A percentile compares a stretch with the other conserved stretches of the same genome.
Conservation (phyloP, 805 yeast species). For the Starmerella sirachaensis region DNA sequence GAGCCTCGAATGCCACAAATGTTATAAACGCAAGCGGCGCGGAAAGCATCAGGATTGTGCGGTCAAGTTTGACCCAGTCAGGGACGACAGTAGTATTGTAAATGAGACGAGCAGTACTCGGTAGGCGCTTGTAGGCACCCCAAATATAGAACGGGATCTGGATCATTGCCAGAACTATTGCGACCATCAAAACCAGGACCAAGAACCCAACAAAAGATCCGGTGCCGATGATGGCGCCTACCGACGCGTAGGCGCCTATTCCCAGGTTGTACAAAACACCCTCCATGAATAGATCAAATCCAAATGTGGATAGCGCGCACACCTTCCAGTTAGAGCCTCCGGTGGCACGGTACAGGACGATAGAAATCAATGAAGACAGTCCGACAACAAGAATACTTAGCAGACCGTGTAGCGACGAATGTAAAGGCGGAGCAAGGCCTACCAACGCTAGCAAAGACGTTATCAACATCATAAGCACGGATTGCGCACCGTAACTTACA, state of each 20-base stretch:
- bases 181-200: not conserved
- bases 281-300: constrained; percentile 16
- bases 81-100: constrained; percentile 23
- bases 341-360: constrained; percentile 22
- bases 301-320: constrained; percentile 13
- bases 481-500: constrained; percentile 23
- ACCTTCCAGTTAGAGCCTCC: constrained; percentile 20
- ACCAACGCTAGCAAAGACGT: constrained; percentile 10
- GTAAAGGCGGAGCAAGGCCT: constrained; percentile 3
- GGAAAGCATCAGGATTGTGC: constrained; percentile 20
- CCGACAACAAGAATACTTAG: constrained; percentile 10
- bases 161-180: constrained; percentile 11
- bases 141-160: constrained; percentile 21
- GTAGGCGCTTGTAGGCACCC: constrained; percentile 19
- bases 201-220: constrained; percentile 4
- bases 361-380: constrained; percentile 15
- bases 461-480: constrained; percentile 16
- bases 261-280: constrained; percentile 13
- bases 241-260: not conserved
- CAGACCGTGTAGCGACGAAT: constrained; percentile 3
- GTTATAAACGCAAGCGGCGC: constrained; percentile 18
- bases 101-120: constrained; percentile 23
- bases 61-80: constrained; percentile 24
- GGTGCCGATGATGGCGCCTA: not conserved
- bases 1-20: constrained; percentile 13